Evolutionary conservation across 176 grass and related monocot species (phyloP).

Genomic region (Musa acuminata): DNA sequence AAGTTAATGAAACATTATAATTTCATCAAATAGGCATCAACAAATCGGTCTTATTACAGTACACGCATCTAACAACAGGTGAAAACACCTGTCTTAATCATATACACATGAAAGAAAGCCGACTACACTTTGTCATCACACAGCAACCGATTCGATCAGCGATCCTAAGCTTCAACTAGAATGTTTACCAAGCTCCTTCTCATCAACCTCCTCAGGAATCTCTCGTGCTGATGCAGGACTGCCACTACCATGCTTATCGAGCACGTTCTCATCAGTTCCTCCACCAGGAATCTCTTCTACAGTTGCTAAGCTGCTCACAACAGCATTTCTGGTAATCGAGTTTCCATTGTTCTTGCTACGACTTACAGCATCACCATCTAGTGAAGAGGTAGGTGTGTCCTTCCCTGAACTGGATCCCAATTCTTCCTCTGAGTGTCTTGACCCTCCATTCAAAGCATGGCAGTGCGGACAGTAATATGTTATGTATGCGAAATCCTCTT

Average conservation of each 20-base stretch:
- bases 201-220: not conserved
- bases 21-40: too few relatives aligned
- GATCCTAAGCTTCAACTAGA: not conserved
- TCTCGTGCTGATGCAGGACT: not conserved
- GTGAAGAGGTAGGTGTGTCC: constrained; percentile 35
- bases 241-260: not conserved
- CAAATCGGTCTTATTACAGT: too few relatives aligned
- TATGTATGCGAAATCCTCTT: constrained; percentile 76
- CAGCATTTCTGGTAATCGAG: constrained; percentile 6
- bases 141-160: not conserved
- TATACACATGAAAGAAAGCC: too few relatives aligned
- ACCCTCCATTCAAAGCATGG: constrained; percentile 49
- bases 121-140: too few relatives aligned
- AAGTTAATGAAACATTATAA: too few relatives aligned
- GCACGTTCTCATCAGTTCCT: not conserved
- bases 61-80: too few relatives aligned
- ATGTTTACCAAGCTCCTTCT: not conserved
- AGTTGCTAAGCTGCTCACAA: not conserved
- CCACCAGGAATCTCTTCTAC: constrained; percentile 21
- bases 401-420: constrained; percentile 32
- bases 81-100: too few relatives aligned
- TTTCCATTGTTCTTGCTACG: too few relatives aligned
- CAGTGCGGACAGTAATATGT: constrained; percentile 93
- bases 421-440: constrained; percentile 40
- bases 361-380: constrained; percentile 7